A percentile compares a stretch with the other conserved stretches of the same genome.
Evolutionary conservation across 192 early-diverging fungal genomes (phyloP).

Genomic region (Backusella morwellensis): DNA sequence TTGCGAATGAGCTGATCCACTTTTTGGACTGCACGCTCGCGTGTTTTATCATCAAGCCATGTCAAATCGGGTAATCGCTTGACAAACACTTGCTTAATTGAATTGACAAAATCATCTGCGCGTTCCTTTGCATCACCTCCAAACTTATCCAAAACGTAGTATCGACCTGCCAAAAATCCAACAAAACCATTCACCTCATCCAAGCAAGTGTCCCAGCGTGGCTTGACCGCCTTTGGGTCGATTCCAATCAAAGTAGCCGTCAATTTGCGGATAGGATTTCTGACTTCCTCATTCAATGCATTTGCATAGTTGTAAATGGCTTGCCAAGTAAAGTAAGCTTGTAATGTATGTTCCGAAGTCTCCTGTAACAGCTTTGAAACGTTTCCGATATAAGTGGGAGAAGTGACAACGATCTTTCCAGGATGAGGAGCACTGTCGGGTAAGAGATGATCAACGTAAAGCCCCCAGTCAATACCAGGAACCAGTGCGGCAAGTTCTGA

Average conservation of each 20-base stretch:
- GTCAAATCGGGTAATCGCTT: conserved; percentile 33
- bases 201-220: conserved; percentile 50
- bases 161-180: conserved; percentile 43
- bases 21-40: conserved; percentile 39
- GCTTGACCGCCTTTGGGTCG: conserved; percentile 39
- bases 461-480: conserved; percentile 39
- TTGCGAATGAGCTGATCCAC: conserved; percentile 42
- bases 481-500: conserved; percentile 30
- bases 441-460: conserved; percentile 33
- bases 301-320: conserved; percentile 35
- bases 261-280: conserved; percentile 36
- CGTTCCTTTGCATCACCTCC: conserved; percentile 46
- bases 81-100: conserved; percentile 40
- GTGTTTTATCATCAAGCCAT: conserved; percentile 49
- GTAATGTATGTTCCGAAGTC: conserved; percentile 34
- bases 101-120: conserved; percentile 46
- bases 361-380: conserved; percentile 32
- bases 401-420: conserved; percentile 27
- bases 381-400: conserved; percentile 32
- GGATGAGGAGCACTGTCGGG: conserved; percentile 28
- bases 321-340: conserved; percentile 56
- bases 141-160: conserved; percentile 43
- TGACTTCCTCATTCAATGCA: conserved; percentile 36
- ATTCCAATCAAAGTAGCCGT: conserved; percentile 44
- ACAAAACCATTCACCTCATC: conserved; percentile 30